Conservation (phyloP, 1,139 yeast genomes). For the Yamadazyma sp. region DNA sequence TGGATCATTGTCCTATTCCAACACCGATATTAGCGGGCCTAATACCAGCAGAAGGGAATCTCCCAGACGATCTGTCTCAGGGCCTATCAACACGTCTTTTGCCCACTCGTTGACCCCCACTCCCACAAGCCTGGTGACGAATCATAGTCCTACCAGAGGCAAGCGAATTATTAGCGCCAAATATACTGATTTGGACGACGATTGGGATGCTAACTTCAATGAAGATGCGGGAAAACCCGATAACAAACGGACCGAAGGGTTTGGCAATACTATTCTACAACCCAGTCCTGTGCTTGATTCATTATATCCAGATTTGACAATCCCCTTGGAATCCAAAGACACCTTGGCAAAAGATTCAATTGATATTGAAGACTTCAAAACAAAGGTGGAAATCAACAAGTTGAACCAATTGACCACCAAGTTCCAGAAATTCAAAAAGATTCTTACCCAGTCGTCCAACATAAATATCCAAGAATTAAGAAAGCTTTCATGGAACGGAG, state of each 20-base stretch:
- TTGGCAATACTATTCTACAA: constrained; percentile 15
- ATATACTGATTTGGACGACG: constrained; percentile 76
- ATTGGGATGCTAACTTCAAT: constrained; percentile 87
- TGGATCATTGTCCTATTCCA: constrained; percentile 35
- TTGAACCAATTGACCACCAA: constrained; percentile 60
- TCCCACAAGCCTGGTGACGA: constrained; percentile 8
- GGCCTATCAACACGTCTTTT: constrained; percentile 13
- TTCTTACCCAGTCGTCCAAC: constrained; percentile 55
- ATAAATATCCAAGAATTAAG: constrained; percentile 68
- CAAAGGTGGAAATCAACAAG: constrained; percentile 40
- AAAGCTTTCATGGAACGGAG: constrained; percentile 90
- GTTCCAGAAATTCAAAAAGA: constrained; percentile 63
- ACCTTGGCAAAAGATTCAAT: constrained; percentile 21
- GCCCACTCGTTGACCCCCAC: constrained; percentile 13
- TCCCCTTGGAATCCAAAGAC: constrained; percentile 18
- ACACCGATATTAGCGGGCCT: constrained; percentile 19
- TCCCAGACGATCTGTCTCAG: constrained; percentile 21
- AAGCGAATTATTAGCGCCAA: constrained; percentile 17
- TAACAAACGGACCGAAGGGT: constrained; percentile 11
- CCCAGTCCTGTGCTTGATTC: constrained; percentile 41
- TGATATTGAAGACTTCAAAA: constrained; percentile 19
- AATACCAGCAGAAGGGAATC: constrained; percentile 13
- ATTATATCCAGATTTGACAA: constrained; percentile 38
- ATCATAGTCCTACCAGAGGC: constrained; percentile 9
- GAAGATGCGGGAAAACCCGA: too few relatives aligned